These are phyloP conservation scores for Pseudocercospora vitis DNA, from an alignment of 2,329 filamentous ascomycete genomes.

Conservation along the genomic window DNA sequence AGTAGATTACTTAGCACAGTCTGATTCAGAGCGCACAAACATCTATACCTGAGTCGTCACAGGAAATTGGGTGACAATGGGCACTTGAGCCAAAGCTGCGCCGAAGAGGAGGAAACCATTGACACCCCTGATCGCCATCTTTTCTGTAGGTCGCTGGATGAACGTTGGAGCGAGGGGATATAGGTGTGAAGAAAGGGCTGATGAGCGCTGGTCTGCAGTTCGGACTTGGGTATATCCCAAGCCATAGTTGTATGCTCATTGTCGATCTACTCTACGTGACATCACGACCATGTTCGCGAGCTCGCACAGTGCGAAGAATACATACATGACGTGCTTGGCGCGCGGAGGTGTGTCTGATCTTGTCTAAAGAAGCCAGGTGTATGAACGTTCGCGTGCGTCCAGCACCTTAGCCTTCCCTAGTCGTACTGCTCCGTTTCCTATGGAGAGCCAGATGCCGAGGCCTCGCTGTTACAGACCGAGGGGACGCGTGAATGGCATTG, in stretches of 20 bases:
- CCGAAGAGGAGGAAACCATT: slow-evolving; percentile 6
- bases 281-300: too few species aligned
- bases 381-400: background rate
- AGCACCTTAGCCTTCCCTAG: background rate
- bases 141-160: too few species aligned
- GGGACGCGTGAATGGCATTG: background rate
- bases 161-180: too few species aligned
- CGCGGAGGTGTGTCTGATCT: too few species aligned
- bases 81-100: slow-evolving; percentile 9
- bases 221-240: too few species aligned
- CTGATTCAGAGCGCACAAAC: background rate
- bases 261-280: too few species aligned
- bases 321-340: too few species aligned
- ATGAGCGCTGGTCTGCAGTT: too few species aligned
- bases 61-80: slow-evolving; percentile 13
- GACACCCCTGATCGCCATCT: too few species aligned
- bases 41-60: slow-evolving; percentile 16
- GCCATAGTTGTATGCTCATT: too few species aligned
- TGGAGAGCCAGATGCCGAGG: background rate
- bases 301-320: too few species aligned
- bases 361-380: too few species aligned
- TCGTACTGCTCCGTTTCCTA: background rate
- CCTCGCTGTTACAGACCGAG: background rate
- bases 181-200: background rate
- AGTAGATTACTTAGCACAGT: background rate